Conservation (phyloP, 2,329 filamentous ascomycete genomes). For the Phialemoniopsis sp. region DNA sequence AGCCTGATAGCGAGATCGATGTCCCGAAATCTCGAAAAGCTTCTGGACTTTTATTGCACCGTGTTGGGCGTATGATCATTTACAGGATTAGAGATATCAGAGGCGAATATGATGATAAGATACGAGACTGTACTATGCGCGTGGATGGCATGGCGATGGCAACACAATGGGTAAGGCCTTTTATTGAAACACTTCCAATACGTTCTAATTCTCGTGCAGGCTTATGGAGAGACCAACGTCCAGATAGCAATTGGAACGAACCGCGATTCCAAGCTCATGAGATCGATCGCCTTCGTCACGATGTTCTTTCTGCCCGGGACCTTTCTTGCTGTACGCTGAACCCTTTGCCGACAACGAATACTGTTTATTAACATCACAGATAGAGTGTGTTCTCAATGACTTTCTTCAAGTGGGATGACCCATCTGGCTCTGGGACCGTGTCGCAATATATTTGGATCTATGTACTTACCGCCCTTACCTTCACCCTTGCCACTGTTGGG, state of each 20-base stretch:
- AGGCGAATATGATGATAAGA: conserved; percentile 24
- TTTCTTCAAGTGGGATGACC: conserved; percentile 2
- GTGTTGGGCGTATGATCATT: conserved; percentile 10
- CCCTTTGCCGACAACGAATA: not conserved
- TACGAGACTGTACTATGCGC: conserved; percentile 24
- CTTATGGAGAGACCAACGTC: conserved; percentile 20
- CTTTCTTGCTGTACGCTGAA: conserved; percentile 18
- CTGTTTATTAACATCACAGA: not conserved
- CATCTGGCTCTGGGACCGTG: not conserved
- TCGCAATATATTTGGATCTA: conserved; percentile 3
- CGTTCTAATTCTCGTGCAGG: conserved; percentile 8
- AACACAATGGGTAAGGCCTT: conserved; percentile 23
- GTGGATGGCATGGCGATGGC: conserved; percentile 27
- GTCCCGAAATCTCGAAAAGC: too few relatives aligned
- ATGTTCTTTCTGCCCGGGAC: conserved; percentile 25
- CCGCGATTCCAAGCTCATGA: conserved; percentile 20
- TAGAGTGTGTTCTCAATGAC: conserved; percentile 3
- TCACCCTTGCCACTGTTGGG: not conserved
- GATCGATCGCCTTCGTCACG: conserved; percentile 20
- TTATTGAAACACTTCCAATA: not conserved
- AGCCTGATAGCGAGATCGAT: too few relatives aligned
- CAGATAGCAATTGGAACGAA: conserved; percentile 20
- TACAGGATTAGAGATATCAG: conserved; percentile 14
- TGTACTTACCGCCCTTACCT: not conserved
- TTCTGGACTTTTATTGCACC: conserved; percentile 8